A percentile compares a stretch with the other conserved stretches of the same genome.
Conservation (phyloP, 2,329 filamentous ascomycete species). For the Ophiosphaerella korrae region DNA sequence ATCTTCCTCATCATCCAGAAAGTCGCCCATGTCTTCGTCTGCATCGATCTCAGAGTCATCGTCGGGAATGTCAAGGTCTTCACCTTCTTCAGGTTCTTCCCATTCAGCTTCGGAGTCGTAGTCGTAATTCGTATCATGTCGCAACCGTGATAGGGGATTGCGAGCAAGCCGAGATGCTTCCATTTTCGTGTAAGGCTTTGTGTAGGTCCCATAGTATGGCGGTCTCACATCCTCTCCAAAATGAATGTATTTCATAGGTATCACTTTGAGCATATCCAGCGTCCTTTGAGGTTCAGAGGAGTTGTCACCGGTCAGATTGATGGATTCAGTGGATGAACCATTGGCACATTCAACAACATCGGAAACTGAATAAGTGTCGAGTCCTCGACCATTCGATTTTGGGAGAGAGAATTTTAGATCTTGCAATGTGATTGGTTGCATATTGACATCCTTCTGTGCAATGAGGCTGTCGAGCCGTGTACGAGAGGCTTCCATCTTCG, state of each 20-base stretch:
- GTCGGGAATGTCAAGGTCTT: constrained; percentile 65
- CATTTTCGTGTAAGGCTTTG: constrained; percentile 58
- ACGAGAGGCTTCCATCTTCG: constrained; percentile 32
- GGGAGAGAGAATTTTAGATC: constrained; percentile 26
- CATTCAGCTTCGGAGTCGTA: constrained; percentile 88
- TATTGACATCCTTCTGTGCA: constrained; percentile 15
- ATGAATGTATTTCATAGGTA: constrained; percentile 68
- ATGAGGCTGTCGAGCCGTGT: constrained; percentile 35
- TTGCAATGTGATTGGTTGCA: constrained; percentile 20
- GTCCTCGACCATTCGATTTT: constrained; percentile 15
- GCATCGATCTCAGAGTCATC: constrained; percentile 72
- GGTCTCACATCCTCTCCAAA: constrained; percentile 68
- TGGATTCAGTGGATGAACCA: constrained; percentile 47
- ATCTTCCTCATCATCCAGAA: constrained; percentile 82
- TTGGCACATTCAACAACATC: constrained; percentile 53
- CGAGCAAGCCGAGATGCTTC: constrained; percentile 55
- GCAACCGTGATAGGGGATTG: constrained; percentile 60
- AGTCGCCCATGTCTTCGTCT: constrained; percentile 87
- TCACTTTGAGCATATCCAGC: constrained; percentile 54
- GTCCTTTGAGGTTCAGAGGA: constrained; percentile 30
- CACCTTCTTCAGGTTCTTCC: constrained; percentile 75
- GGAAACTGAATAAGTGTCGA: constrained; percentile 27
- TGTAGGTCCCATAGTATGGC: constrained; percentile 75
- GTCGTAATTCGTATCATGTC: constrained; percentile 74
- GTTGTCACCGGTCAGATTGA: constrained; percentile 51